Evolutionary conservation across 148 eudicot species (phyloP).

Genomic region (Tetragonia tetragonoides): DNA sequence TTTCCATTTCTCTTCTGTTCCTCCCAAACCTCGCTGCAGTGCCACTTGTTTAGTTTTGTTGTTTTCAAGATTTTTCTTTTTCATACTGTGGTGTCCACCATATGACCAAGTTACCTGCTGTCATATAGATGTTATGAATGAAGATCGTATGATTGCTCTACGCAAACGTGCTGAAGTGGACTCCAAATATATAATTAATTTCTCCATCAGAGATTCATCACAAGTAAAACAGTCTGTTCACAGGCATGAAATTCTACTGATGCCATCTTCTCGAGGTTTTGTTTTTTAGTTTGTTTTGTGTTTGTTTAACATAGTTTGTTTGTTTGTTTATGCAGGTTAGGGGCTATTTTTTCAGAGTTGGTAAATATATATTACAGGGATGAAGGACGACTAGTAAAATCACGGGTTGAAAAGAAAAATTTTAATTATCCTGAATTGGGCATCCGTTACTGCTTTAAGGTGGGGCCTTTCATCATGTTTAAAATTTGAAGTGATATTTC

Average conservation of each 20-base stretch:
- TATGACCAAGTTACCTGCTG: conserved; percentile 19
- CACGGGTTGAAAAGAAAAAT: conserved; percentile 78
- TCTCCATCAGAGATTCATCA: conserved; percentile 47
- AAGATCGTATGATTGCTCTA: conserved; percentile 82
- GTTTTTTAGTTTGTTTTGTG: background rate
- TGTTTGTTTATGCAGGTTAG: conserved; percentile 52
- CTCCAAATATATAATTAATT: conserved; percentile 53
- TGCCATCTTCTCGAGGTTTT: conserved; percentile 6
- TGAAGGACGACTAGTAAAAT: conserved; percentile 82
- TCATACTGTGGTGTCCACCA: background rate
- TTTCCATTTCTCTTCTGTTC: background rate
- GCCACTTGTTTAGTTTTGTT: background rate
- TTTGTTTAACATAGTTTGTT: conserved; percentile 7
- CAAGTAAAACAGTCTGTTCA: conserved; percentile 68
- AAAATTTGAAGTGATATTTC: background rate
- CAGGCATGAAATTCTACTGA: conserved; percentile 45
- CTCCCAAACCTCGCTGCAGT: background rate
- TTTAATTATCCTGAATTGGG: conserved; percentile 62
- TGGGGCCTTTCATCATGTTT: conserved; percentile 20
- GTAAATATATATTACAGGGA: conserved; percentile 71
- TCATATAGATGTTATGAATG: conserved; percentile 65
- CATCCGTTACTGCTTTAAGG: conserved; percentile 89
- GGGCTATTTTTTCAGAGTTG: conserved; percentile 63
- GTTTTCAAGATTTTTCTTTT: background rate
- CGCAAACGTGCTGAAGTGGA: conserved; percentile 97